Evolutionary conservation across 176 grass and related monocot genomes (phyloP).

Genomic region (Lolium multiflorum): DNA sequence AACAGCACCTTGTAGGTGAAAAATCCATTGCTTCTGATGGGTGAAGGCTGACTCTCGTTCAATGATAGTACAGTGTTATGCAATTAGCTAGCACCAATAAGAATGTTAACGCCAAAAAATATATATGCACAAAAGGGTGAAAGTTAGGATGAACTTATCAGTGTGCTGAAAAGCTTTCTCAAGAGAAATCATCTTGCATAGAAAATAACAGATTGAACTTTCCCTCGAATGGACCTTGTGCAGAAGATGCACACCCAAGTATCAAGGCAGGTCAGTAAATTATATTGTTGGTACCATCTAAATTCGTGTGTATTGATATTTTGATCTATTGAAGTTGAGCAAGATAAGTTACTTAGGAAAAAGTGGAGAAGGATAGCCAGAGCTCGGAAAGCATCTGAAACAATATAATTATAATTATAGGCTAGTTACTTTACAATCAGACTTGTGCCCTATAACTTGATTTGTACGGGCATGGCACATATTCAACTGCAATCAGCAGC

Average conservation of each 20-base stretch:
- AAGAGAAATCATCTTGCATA: constrained; percentile 9
- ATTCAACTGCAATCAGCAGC: not conserved
- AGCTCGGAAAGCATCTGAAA: constrained; percentile 28
- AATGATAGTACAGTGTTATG: constrained; percentile 38
- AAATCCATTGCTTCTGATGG: constrained; percentile 43
- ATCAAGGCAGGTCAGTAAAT: not conserved
- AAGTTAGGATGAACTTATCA: constrained; percentile 24
- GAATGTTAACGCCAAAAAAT: constrained; percentile 38
- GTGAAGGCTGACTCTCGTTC: constrained; percentile 44
- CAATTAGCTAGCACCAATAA: constrained; percentile 50
- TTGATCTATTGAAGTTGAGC: not conserved
- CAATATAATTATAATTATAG: not conserved
- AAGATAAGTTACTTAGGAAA: not conserved
- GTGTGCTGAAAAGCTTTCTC: constrained; percentile 21
- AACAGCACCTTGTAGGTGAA: constrained; percentile 47
- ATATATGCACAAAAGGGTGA: constrained; percentile 24
- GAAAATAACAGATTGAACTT: constrained; percentile 31
- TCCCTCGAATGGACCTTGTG: constrained; percentile 34
- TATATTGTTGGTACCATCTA: constrained; percentile 2
- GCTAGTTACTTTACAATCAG: not conserved
- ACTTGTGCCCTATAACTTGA: not conserved
- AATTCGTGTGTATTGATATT: not conserved
- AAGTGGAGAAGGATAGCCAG: not conserved
- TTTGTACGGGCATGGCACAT: too few relatives aligned
- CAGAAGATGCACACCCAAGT: not conserved